Conservation (phyloP, 495 filamentous ascomycete genomes). For the Penicillium samsonianum region DNA sequence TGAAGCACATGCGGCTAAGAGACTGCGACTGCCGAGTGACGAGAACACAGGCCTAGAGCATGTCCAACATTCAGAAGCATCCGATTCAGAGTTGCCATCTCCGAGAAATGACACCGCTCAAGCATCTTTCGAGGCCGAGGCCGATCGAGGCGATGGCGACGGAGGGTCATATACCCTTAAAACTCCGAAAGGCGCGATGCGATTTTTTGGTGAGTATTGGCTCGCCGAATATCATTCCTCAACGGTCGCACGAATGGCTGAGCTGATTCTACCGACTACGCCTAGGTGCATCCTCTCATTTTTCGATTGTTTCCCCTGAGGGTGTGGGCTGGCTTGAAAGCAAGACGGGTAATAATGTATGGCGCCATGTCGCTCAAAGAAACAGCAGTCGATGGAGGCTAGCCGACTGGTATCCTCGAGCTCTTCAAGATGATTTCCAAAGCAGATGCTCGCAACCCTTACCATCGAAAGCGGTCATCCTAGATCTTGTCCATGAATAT, state of each 20-base stretch:
- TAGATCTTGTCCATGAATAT: constrained; percentile 16
- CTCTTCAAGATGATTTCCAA: constrained; percentile 15
- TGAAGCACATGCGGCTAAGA: not conserved
- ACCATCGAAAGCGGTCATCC: constrained; percentile 12
- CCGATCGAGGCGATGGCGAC: constrained; percentile 3
- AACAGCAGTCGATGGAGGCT: constrained; percentile 10
- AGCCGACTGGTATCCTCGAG: constrained; percentile 18
- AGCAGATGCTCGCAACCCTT: constrained; percentile 18
- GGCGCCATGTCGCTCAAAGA: constrained; percentile 4
- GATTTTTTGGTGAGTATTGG: constrained; percentile 20
- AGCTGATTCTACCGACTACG: constrained; percentile 1
- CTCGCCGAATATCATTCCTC: constrained; percentile 1
- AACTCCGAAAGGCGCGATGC: constrained; percentile 14
- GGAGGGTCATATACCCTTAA: constrained; percentile 14
- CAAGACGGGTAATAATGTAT: not conserved
- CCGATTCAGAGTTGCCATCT: not conserved
- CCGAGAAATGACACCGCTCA: constrained; percentile 1
- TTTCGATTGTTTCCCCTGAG: constrained; percentile 9
- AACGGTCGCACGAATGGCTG: not conserved
- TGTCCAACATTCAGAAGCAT: not conserved
- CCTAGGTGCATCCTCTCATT: constrained; percentile 19
- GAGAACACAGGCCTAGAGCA: constrained; percentile 1
- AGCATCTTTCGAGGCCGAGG: constrained; percentile 2
- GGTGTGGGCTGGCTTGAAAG: constrained; percentile 2
- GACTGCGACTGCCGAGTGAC: not conserved